Conservation (phyloP, 352 stramenopile genomes). For the Phytophthora sp. region DNA sequence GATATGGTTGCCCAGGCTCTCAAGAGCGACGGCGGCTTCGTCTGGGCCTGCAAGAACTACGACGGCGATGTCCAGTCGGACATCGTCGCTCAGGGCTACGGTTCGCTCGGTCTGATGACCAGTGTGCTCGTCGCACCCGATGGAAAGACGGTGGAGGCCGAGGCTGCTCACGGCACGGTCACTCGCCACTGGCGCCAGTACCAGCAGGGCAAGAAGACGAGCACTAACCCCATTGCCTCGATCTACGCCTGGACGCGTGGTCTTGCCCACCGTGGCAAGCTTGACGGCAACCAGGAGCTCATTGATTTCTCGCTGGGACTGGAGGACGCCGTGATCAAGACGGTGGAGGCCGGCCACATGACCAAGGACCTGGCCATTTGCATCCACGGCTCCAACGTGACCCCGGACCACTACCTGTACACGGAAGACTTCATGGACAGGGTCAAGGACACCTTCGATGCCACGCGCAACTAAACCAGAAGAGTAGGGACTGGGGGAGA, state of each 20-base stretch:
- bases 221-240: constrained; percentile 80
- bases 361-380: constrained; percentile 87
- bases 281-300: constrained; percentile 81
- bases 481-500: not conserved
- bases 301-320: constrained; percentile 62
- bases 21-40: constrained; percentile 79
- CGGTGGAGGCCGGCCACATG: constrained; percentile 80
- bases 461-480: constrained; percentile 48
- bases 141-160: constrained; percentile 83
- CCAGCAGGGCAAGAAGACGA: constrained; percentile 83
- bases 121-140: constrained; percentile 73
- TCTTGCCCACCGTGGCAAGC: constrained; percentile 70
- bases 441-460: constrained; percentile 81
- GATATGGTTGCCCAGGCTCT: constrained; percentile 86
- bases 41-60: constrained; percentile 90
- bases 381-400: constrained; percentile 67
- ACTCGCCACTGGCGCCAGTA: constrained; percentile 85
- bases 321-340: constrained; percentile 76
- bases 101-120: constrained; percentile 83
- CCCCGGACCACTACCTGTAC: constrained; percentile 57
- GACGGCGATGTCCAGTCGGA: constrained; percentile 84
- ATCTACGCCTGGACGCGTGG: constrained; percentile 87
- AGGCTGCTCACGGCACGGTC: constrained; percentile 85
- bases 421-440: constrained; percentile 89
- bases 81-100: constrained; percentile 82